These are phyloP conservation scores for Apostasia shenzhenica DNA, from an alignment of 106 monocot species.

Conservation along the genomic window DNA sequence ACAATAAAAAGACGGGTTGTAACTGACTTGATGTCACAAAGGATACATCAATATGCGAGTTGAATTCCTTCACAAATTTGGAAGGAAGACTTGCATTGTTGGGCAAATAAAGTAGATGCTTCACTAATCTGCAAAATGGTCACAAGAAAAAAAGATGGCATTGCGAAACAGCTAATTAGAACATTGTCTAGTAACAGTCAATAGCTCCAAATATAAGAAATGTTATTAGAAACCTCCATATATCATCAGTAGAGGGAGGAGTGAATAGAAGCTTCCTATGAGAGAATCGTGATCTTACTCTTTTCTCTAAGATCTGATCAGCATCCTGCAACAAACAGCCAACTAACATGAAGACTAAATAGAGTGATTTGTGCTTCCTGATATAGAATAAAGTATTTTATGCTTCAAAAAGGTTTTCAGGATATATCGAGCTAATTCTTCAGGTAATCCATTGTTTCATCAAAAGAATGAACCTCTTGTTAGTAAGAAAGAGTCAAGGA, in stretches of 20 bases:
- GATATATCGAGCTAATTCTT: no score
- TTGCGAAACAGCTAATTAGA: no score
- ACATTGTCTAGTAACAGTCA: no score
- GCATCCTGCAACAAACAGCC: constrained; percentile 54
- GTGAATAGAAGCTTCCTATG: constrained; percentile 80
- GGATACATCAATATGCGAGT: constrained; percentile 71
- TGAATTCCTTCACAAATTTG: constrained; percentile 63
- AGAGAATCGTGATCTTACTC: constrained; percentile 92
- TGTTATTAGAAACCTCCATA: constrained; percentile 28
- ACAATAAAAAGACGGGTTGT: no score
- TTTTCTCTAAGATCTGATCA: constrained; percentile 90
- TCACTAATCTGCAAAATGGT: constrained; percentile 55
- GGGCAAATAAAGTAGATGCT: constrained; percentile 62
- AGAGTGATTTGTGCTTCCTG: no score
- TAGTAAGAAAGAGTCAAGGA: no score
- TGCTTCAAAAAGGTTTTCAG: no score
- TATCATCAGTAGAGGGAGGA: constrained; percentile 51
- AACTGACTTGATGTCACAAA: constrained; percentile 7
- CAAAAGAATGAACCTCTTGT: no score
- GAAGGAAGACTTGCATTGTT: constrained; percentile 37
- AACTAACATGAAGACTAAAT: background rate
- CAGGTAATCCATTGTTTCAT: no score
- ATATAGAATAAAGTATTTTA: no score
- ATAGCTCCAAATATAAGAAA: no score
- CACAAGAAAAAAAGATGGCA: background rate